Evolutionary conservation across 768 basidiomycete genomes (phyloP).

Genomic region (Pholiota molesta): DNA sequence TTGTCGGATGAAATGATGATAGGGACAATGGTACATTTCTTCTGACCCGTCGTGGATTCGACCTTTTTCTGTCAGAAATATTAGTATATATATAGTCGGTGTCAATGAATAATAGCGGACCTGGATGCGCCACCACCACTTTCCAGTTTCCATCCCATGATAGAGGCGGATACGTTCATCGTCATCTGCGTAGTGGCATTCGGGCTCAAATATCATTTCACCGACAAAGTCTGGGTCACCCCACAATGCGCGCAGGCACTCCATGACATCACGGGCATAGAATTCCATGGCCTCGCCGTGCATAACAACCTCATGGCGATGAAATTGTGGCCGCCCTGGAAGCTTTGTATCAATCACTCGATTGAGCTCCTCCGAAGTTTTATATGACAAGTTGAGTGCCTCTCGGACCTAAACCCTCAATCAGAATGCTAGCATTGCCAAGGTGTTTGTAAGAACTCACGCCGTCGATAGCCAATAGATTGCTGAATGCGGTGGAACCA

Average conservation of each 20-base stretch:
- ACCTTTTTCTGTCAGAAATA: too few species aligned
- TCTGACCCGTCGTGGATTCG: neutral
- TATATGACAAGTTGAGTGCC: constrained; percentile 26
- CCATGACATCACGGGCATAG: neutral
- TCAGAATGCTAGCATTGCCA: too few species aligned
- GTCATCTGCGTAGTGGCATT: neutral
- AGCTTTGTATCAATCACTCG: constrained; percentile 29
- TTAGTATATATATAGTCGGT: too few species aligned
- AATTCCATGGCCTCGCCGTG: constrained; percentile 1
- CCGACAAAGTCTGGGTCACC: constrained; percentile 3
- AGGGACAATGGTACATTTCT: neutral
- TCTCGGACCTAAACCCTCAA: too few species aligned
- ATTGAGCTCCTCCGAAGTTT: constrained; percentile 29
- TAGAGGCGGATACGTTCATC: neutral
- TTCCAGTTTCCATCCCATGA: constrained; percentile 3
- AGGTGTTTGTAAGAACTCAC: too few species aligned
- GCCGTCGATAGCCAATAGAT: neutral
- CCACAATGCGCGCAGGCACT: neutral
- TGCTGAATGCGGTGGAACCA: neutral
- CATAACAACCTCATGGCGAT: constrained; percentile 28
- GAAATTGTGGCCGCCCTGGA: constrained; percentile 30
- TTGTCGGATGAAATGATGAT: constrained; percentile 4
- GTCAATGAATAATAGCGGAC: too few species aligned
- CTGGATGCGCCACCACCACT: constrained; percentile 9
- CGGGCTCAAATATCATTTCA: neutral